Conservation (phyloP, 2,329 filamentous ascomycete species). For the Trichoderma harzianum region DNA sequence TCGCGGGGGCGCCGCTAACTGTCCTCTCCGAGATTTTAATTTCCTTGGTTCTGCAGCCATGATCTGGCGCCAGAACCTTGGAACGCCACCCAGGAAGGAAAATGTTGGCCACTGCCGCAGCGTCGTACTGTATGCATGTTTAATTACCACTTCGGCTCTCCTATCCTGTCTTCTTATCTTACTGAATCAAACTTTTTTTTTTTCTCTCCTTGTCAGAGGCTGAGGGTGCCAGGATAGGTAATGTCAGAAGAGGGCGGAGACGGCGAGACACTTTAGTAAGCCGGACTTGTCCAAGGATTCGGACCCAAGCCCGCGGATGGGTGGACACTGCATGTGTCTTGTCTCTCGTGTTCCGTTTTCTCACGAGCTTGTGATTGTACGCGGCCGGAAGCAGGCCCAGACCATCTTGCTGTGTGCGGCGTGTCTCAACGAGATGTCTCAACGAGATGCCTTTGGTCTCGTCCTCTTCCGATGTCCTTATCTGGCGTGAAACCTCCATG, state of each 20-base stretch:
- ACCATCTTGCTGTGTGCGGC: not conserved
- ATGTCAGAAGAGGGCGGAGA: not conserved
- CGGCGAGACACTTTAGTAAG: conserved; percentile 6
- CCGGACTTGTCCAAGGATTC: conserved; percentile 5
- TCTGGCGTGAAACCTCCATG: not conserved
- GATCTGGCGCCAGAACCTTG: conserved; percentile 1
- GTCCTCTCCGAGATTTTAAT: not conserved
- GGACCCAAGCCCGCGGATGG: conserved; percentile 14
- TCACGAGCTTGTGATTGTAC: conserved; percentile 8
- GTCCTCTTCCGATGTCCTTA: not conserved
- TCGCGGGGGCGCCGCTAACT: conserved; percentile 14
- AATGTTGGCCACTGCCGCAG: not conserved
- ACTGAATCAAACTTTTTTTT: not conserved
- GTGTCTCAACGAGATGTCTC: not conserved
- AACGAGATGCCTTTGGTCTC: not conserved
- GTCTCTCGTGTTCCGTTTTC: not conserved
- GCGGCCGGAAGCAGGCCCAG: not conserved
- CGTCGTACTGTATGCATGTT: conserved; percentile 5
- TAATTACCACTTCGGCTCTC: conserved; percentile 4
- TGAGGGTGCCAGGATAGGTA: not conserved
- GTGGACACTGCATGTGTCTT: not conserved
- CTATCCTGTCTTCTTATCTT: not conserved
- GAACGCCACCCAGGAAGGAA: conserved; percentile 5
- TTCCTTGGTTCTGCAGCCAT: conserved; percentile 10
- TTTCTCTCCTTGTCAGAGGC: not conserved